A percentile compares a stretch with the other conserved stretches of the same genome.
Conservation (phyloP, 116 monocot genomes). For the Phalaenopsis hybrid region DNA sequence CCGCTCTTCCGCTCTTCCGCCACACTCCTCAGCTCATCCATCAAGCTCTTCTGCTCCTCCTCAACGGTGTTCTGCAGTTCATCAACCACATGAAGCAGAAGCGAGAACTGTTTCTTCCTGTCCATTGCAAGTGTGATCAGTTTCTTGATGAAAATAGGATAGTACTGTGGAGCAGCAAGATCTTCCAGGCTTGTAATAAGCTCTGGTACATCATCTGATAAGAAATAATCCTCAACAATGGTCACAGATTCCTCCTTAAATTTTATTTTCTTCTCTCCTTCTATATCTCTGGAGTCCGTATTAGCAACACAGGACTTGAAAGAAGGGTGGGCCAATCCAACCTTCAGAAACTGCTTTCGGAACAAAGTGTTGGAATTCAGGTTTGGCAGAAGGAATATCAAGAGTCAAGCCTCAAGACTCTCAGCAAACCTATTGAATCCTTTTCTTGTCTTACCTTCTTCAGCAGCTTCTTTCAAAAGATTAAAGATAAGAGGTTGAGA, state of each 20-base stretch:
- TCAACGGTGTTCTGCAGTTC: constrained; percentile 66
- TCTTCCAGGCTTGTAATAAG: constrained; percentile 25
- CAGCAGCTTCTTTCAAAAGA: constrained; percentile 77
- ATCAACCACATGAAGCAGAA: constrained; percentile 86
- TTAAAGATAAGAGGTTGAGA: constrained; percentile 47
- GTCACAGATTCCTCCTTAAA: constrained; percentile 24
- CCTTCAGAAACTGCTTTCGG: constrained; percentile 61
- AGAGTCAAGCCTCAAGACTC: constrained; percentile 77
- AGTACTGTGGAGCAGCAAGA: constrained; percentile 18
- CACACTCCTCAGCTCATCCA: constrained; percentile 42
- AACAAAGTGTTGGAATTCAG: constrained; percentile 36
- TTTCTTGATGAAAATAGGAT: constrained; percentile 29
- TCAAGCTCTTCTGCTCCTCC: constrained; percentile 48
- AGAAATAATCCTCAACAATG: constrained; percentile 32
- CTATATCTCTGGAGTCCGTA: not conserved
- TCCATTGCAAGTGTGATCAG: constrained; percentile 31
- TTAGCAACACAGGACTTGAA: constrained; percentile 25
- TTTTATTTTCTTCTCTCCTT: constrained; percentile 7
- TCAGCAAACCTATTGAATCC: constrained; percentile 64
- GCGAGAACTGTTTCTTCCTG: constrained; percentile 61
- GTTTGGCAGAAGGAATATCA: constrained; percentile 82
- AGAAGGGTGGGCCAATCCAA: constrained; percentile 78
- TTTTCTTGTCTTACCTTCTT: constrained; percentile 80
- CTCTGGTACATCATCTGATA: constrained; percentile 25
- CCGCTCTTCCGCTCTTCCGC: constrained; percentile 40